phyloP scores from a whole-genome alignment of 148 eudicot genomes.

The Arbutus unedo region DNA sequence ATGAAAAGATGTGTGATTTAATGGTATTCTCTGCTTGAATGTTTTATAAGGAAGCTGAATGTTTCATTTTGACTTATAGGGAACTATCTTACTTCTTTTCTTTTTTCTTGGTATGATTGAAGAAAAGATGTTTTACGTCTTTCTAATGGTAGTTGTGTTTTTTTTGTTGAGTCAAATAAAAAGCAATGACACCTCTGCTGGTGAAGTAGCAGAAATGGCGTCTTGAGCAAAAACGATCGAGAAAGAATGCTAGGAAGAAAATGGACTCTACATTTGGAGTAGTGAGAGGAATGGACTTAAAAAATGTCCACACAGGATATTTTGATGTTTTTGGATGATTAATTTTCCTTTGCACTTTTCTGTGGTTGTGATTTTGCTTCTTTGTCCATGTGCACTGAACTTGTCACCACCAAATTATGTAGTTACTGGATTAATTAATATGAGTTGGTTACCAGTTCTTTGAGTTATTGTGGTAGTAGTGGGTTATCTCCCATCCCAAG shows the following conservation, averaged over 20 bases:
- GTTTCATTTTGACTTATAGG: too few species aligned
- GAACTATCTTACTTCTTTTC: too few species aligned
- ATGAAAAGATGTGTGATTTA: too few species aligned
- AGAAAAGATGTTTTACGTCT: too few species aligned
- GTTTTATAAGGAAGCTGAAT: too few species aligned
- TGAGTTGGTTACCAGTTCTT: neutral
- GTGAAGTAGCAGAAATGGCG: too few species aligned
- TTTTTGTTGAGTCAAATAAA: too few species aligned
- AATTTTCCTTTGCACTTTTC: neutral
- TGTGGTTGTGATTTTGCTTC: neutral
- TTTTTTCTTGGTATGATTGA: too few species aligned
- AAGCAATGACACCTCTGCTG: too few species aligned
- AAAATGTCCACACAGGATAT: constrained; percentile 87
- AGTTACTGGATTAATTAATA: neutral
- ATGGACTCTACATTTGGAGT: constrained; percentile 91
- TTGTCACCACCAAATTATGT: neutral
- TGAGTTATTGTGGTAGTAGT: neutral
- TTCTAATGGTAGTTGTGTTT: too few species aligned
- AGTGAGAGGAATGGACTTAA: constrained; percentile 94
- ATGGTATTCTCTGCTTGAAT: too few species aligned
- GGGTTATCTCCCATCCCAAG: neutral
- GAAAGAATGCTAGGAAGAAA: constrained; percentile 50
- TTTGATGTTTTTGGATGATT: constrained; percentile 8
- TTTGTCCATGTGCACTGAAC: neutral
- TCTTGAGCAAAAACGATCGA: constrained; percentile 46